Conservation (phyloP, 257 asterid genomes). For the Apocynum venetum region DNA sequence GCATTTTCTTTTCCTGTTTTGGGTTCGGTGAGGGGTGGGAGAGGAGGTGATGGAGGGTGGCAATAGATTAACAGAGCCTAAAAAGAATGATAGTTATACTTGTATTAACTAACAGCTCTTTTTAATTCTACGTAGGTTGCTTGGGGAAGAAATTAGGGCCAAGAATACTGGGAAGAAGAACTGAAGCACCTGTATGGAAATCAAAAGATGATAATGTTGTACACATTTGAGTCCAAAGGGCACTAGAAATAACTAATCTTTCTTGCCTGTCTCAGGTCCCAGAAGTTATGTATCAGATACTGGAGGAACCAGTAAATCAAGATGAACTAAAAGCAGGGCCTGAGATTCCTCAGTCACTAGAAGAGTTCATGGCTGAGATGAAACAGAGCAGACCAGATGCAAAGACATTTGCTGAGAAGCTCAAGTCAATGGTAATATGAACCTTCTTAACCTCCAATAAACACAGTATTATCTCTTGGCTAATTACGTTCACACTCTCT, state of each 20-base stretch:
- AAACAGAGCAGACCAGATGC: conserved; percentile 25
- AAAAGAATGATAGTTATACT: not conserved
- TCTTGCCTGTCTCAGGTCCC: conserved; percentile 60
- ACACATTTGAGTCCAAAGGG: not conserved
- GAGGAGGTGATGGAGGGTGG: not conserved
- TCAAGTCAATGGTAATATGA: conserved; percentile 51
- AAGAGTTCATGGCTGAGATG: conserved; percentile 29
- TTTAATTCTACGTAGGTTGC: conserved; percentile 46
- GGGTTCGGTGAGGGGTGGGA: not conserved
- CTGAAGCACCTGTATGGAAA: conserved; percentile 43
- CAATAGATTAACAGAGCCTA: not conserved
- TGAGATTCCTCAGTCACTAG: conserved; percentile 31
- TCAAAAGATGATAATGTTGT: not conserved
- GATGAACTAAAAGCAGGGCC: conserved; percentile 17
- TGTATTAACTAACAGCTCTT: not conserved
- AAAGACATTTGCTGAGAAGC: conserved; percentile 27
- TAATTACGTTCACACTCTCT: not conserved
- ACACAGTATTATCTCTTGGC: not conserved
- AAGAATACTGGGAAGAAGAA: conserved; percentile 51
- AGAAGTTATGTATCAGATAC: conserved; percentile 74
- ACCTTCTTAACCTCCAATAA: not conserved
- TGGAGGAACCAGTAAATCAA: conserved; percentile 49
- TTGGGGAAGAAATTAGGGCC: conserved; percentile 64
- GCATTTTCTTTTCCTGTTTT: not conserved
- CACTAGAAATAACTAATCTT: conserved; percentile 8